Base-by-base conservation (phyloP, 495 filamentous ascomycete genomes). In the Tetracladium setigerum region DNA sequence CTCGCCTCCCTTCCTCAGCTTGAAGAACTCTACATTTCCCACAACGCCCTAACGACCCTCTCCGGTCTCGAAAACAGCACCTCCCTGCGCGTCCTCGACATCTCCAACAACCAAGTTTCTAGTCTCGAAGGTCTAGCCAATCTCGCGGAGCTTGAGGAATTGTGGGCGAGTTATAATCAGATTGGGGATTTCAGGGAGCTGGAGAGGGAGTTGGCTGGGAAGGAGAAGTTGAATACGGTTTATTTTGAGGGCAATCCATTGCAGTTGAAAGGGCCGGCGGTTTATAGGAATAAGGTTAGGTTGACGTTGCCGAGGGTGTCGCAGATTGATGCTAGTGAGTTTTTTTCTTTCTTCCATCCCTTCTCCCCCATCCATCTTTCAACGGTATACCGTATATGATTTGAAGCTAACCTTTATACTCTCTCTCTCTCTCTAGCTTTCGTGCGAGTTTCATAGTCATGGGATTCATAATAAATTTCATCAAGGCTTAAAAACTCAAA, bases 241-340 rank as follows among this genome's bases (percentile, higher is more conserved):
- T 99, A 99, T 63, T 94, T 99, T 58, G 92, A 99, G 64, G 90
- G 89, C 0, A 96, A 95, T 58, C 92, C 92, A 38, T 61, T 99
- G 57, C 90, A 97, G 70, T 72, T 72, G 54, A 78, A 72, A 47
- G 77, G 73, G 19, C 81, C 81, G 33, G 83, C 81, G 15, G 61
- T 95, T 41, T 99, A 99, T 66, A 73, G 94, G 61, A 95, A 95
- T 61, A 97, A 99, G 69, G 78, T 99, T 22, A 73, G 80, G 53
- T 66, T 99, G 65, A 84, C 88, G 40, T 64, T 99, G 64, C 92
- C 92, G 57, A 81, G 87, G 61, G 70, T 99, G 24, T 70, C 74
- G 62, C 86, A 99, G 73, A 95, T 99, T 61, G 92, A 99, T 79
- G 92, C 92, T 27, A 94, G 92, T 96, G 73, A 78, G 91, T 87